A percentile compares a stretch with the other conserved stretches of the same genome.
phyloP scores from a whole-genome alignment of 805 yeast genomes.

The Cyberlindnera xylosilytica region DNA sequence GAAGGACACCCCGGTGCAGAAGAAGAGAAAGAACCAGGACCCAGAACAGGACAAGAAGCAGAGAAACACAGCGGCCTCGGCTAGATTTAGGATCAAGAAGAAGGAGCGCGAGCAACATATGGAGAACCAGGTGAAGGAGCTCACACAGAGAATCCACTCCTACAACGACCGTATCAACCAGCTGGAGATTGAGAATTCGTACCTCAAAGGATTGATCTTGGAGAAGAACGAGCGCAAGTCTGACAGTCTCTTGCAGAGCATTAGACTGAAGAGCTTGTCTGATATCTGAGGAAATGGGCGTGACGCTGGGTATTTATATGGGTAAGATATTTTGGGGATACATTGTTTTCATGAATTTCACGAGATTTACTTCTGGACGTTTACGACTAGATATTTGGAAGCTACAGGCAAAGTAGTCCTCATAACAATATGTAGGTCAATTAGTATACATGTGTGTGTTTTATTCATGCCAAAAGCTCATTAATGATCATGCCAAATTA shows the following conservation, averaged over 20 bases:
- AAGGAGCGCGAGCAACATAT: slow-evolving; percentile 56
- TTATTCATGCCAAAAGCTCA: too few relatives aligned
- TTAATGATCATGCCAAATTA: background rate
- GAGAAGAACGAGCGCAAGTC: slow-evolving; percentile 47
- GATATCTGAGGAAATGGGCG: too few relatives aligned
- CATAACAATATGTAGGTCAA: too few relatives aligned
- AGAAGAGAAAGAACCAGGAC: background rate
- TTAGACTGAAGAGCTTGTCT: slow-evolving; percentile 29
- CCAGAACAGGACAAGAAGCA: slow-evolving; percentile 43
- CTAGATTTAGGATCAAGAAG: slow-evolving; percentile 61
- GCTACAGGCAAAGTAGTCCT: too few relatives aligned
- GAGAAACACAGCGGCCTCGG: slow-evolving; percentile 64
- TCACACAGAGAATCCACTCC: slow-evolving; percentile 42
- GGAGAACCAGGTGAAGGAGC: slow-evolving; percentile 43
- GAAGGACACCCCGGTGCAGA: slow-evolving; percentile 1
- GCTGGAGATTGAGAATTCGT: slow-evolving; percentile 60
- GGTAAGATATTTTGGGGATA: too few relatives aligned
- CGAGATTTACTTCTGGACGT: too few relatives aligned
- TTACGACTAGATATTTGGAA: too few relatives aligned
- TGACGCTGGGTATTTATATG: too few relatives aligned
- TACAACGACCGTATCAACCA: slow-evolving; percentile 47
- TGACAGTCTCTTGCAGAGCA: slow-evolving; percentile 34
- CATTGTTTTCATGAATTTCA: too few relatives aligned
- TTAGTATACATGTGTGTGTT: too few relatives aligned
- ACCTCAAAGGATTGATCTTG: slow-evolving; percentile 50